Evolutionary conservation across 2,329 filamentous ascomycete species (phyloP).

Genomic region (Fusarium abutilonis): DNA sequence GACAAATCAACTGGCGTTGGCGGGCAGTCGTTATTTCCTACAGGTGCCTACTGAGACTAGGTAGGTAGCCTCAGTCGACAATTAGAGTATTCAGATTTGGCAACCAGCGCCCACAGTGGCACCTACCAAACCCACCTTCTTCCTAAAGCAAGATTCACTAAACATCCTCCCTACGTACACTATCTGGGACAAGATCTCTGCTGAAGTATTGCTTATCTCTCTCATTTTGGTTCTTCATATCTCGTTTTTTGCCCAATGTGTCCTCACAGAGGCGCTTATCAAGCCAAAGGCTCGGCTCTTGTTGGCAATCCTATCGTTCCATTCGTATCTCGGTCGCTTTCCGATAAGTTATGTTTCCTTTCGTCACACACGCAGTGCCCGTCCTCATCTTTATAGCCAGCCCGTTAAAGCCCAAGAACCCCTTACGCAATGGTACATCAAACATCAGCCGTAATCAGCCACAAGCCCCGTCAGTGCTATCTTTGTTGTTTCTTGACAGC

Average conservation of each 20-base stretch:
- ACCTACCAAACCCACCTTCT: constrained; percentile 22
- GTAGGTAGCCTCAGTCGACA: neutral
- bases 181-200: constrained; percentile 6
- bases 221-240: constrained; percentile 30
- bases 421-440: constrained; percentile 30
- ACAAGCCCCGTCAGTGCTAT: constrained; percentile 22
- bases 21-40: neutral
- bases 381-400: neutral
- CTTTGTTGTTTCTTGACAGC: constrained; percentile 12
- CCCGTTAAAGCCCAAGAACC: constrained; percentile 27
- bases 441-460: constrained; percentile 28
- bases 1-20: neutral
- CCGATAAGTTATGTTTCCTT: constrained; percentile 20
- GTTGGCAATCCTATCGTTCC: constrained; percentile 9
- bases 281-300: constrained; percentile 12
- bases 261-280: constrained; percentile 35
- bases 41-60: neutral
- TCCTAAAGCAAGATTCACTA: constrained; percentile 1
- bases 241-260: constrained; percentile 15
- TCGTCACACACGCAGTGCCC: constrained; percentile 26
- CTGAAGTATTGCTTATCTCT: constrained; percentile 22
- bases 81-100: neutral
- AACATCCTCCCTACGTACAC: constrained; percentile 7
- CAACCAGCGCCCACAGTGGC: constrained; percentile 22
- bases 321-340: constrained; percentile 39